These are phyloP conservation scores for Echium plantagineum DNA, from an alignment of 257 asterid genomes.

Conservation along the genomic window DNA sequence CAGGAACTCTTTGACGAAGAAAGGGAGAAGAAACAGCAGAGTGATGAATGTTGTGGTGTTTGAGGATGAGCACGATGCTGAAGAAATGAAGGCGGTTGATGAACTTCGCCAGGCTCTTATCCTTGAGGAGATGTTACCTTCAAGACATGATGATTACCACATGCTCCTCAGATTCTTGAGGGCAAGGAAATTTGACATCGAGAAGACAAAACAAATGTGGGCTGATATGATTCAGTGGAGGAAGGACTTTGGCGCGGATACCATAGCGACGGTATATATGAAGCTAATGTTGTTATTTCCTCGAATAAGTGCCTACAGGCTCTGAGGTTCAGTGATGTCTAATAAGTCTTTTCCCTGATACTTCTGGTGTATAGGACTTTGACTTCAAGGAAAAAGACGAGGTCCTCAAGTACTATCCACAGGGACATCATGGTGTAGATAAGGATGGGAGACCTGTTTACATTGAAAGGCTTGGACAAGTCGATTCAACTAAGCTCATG, in stretches of 20 bases:
- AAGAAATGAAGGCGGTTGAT: constrained; percentile 62
- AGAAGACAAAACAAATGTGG: constrained; percentile 86
- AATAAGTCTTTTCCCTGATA: background rate
- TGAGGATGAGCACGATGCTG: constrained; percentile 69
- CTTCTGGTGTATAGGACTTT: constrained; percentile 28
- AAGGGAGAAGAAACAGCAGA: constrained; percentile 38
- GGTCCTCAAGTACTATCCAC: constrained; percentile 68
- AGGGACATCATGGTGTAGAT: constrained; percentile 74
- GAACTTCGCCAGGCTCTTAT: constrained; percentile 69
- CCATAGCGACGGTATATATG: constrained; percentile 43
- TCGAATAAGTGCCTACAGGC: background rate
- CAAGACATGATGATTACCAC: constrained; percentile 68
- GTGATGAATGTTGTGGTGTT: constrained; percentile 49
- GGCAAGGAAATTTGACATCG: constrained; percentile 66
- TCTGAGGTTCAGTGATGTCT: background rate
- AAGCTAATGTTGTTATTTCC: background rate
- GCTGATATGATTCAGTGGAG: constrained; percentile 77
- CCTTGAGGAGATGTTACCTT: constrained; percentile 65
- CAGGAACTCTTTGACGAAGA: constrained; percentile 28
- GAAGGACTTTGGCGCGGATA: constrained; percentile 65
- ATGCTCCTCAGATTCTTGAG: constrained; percentile 64
- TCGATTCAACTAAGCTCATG: constrained; percentile 62
- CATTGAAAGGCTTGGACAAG: constrained; percentile 58
- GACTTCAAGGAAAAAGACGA: constrained; percentile 64
- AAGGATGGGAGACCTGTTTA: constrained; percentile 69